A percentile compares a stretch with the other conserved stretches of the same genome.
These are phyloP conservation scores for Podaxis mareebaensis DNA, from an alignment of 768 basidiomycete species.

Conservation along the genomic window DNA sequence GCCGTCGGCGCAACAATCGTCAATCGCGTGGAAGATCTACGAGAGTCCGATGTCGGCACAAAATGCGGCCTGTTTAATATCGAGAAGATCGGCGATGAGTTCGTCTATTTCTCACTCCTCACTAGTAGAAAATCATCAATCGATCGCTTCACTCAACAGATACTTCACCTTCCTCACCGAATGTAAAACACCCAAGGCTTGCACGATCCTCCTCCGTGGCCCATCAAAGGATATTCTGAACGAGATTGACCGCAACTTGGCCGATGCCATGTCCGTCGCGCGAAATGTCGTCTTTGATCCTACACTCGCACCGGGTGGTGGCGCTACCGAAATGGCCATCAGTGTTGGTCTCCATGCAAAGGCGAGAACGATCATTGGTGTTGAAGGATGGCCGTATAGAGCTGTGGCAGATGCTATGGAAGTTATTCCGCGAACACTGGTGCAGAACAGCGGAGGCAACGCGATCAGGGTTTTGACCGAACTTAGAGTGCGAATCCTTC, in stretches of 20 bases:
- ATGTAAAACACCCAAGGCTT: slow-evolving; percentile 89
- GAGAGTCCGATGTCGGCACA: slow-evolving; percentile 90
- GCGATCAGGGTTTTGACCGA: slow-evolving; percentile 92
- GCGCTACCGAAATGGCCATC: slow-evolving; percentile 98
- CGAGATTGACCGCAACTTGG: slow-evolving; percentile 96
- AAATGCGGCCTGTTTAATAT: slow-evolving; percentile 95
- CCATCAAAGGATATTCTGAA: slow-evolving; percentile 98
- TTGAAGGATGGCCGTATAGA: slow-evolving; percentile 88
- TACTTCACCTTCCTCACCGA: slow-evolving; percentile 98
- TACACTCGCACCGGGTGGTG: slow-evolving; percentile 89
- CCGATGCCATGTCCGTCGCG: slow-evolving; percentile 97
- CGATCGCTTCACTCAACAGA: slow-evolving; percentile 35
- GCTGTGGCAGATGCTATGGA: slow-evolving; percentile 97
- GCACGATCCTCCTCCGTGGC: slow-evolving; percentile 96
- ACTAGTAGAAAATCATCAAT: not conserved
- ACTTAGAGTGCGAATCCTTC: slow-evolving; percentile 66
- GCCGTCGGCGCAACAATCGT: slow-evolving; percentile 96
- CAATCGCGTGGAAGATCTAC: slow-evolving; percentile 92
- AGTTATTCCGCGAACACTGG: slow-evolving; percentile 92
- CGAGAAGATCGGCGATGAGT: slow-evolving; percentile 98
- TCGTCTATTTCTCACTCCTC: slow-evolving; percentile 28
- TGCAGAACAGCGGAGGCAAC: slow-evolving; percentile 95
- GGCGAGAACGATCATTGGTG: slow-evolving; percentile 79
- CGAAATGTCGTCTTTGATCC: slow-evolving; percentile 98
- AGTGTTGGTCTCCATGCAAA: slow-evolving; percentile 82